Evolutionary conservation across 2,329 filamentous ascomycete genomes (phyloP), one percentile per base, ranked within the genome.

Genomic region (Fusarium brachygibbosum): DNA sequence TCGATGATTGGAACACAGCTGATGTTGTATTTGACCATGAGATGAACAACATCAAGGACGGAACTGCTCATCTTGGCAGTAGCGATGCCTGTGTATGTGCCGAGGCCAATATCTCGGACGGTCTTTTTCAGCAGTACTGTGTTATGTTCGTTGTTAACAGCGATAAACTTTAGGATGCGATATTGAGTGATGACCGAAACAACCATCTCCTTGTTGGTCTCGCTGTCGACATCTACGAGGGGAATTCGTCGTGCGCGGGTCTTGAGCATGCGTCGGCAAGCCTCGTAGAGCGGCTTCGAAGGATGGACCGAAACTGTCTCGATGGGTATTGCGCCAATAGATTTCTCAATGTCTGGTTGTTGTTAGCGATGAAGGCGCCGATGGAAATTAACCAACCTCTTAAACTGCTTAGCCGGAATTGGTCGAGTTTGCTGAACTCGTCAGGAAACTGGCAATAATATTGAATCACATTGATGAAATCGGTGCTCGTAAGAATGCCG

Each of bases 391-490:
- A 58, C 65, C 37, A 84, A 97, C 94, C 93, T 87, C 95, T 88
- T 61, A 99, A 87, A 77, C 93, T 97, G 82, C 93, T 95, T 66
- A 99, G 83, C 46, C 93, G 91, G 79, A 99, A 98, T 79, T 97
- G 93, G 72, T 98, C 96, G 74, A 99, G 92, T 77, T 95, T 90
- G 70, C 90, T 89, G 65, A 98, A 87, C 61, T 94, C 92, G 71
- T 97, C 93, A 4, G 95, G 96, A 74, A 96, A 97, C 80, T 98
- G 94, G 85, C 94, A 98, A 84, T 99, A 98, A 82, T 99, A 99
- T 79, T 98, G 95, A 40, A 99, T 97, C 59, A 99, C 91, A 77
- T 99, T 99, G 82, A 99, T 97, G 79, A 96, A 99, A 82, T 99
- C 96, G 65, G 94, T 97, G 68, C 94, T 96, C 29, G 96, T 99